phyloP scores from a whole-genome alignment of 2,329 filamentous ascomycete species.

The Sphaerulina musiva region DNA sequence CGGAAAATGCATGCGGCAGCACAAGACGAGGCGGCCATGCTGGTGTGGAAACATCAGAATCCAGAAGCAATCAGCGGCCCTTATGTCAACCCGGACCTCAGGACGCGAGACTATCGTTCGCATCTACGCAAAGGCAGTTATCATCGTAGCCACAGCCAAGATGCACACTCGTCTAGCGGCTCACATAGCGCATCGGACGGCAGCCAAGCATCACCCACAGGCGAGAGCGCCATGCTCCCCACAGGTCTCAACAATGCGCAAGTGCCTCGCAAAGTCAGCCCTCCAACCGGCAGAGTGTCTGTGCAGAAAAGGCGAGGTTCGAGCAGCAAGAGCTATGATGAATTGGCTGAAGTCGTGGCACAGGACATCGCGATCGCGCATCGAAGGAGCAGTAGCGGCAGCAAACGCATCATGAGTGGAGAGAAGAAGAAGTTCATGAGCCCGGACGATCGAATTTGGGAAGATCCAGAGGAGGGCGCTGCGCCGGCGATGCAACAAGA shows the following conservation, averaged over 20 bases:
- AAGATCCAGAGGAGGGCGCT: slow-evolving; percentile 61
- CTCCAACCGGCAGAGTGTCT: slow-evolving; percentile 19
- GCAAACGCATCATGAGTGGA: slow-evolving; percentile 60
- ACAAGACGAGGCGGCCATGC: slow-evolving; percentile 68
- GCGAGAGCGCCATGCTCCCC: slow-evolving; percentile 5
- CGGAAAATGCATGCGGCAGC: slow-evolving; percentile 61
- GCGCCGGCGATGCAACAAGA: slow-evolving; percentile 14
- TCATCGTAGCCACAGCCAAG: slow-evolving; percentile 46
- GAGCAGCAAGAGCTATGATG: slow-evolving; percentile 33
- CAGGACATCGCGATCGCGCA: slow-evolving; percentile 33
- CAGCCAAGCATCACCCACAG: slow-evolving; percentile 15
- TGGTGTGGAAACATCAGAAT: slow-evolving; percentile 71
- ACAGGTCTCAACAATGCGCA: slow-evolving; percentile 16
- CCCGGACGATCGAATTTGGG: slow-evolving; percentile 76
- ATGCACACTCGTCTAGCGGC: slow-evolving; percentile 13
- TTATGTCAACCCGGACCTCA: slow-evolving; percentile 32
- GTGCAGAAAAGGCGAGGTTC: slow-evolving; percentile 23
- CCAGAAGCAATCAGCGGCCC: slow-evolving; percentile 53
- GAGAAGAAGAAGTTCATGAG: slow-evolving; percentile 61
- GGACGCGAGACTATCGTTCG: slow-evolving; percentile 50
- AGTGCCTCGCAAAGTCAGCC: slow-evolving; percentile 18
- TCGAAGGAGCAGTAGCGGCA: slow-evolving; percentile 56
- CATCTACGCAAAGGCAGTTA: slow-evolving; percentile 67
- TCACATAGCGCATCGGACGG: slow-evolving; percentile 17
- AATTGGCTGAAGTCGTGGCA: slow-evolving; percentile 32